Evolutionary conservation across 129 eudicot genomes (phyloP).

Genomic region (Lactuca sativa): DNA sequence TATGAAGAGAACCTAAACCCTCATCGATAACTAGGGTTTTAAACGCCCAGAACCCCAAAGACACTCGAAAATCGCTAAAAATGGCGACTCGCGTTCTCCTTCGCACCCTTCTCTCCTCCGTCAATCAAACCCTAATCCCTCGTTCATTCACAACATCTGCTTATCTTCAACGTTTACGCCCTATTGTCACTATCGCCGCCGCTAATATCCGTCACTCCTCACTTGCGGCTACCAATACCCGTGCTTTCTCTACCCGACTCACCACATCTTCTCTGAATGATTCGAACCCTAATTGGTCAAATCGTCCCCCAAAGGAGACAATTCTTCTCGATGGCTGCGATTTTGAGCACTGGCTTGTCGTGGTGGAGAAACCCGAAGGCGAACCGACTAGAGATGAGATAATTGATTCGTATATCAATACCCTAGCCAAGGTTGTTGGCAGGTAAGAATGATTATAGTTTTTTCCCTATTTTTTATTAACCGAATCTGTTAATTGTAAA

Average conservation of each 20-base stretch:
- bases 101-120: constrained; percentile 48
- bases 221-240: constrained; percentile 28
- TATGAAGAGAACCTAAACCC: constrained; percentile 6
- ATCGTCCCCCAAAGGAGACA: constrained; percentile 95
- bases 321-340: constrained; percentile 90
- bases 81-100: constrained; percentile 64
- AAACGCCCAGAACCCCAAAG: neutral
- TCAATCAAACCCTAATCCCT: constrained; percentile 34
- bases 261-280: constrained; percentile 70
- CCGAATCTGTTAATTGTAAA: too few species aligned
- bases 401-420: constrained; percentile 67
- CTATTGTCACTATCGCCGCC: constrained; percentile 42
- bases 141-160: constrained; percentile 40
- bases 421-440: constrained; percentile 69
- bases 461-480: neutral
- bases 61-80: constrained; percentile 22
- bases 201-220: constrained; percentile 29
- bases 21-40: constrained; percentile 41
- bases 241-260: constrained; percentile 61
- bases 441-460: constrained; percentile 37
- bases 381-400: constrained; percentile 78
- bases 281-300: constrained; percentile 87
- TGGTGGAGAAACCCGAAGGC: constrained; percentile 73
- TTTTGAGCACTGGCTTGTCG: constrained; percentile 96
- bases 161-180: constrained; percentile 53